Conservation (phyloP, 2,329 filamentous ascomycete genomes). For the Fusarium sp. region DNA sequence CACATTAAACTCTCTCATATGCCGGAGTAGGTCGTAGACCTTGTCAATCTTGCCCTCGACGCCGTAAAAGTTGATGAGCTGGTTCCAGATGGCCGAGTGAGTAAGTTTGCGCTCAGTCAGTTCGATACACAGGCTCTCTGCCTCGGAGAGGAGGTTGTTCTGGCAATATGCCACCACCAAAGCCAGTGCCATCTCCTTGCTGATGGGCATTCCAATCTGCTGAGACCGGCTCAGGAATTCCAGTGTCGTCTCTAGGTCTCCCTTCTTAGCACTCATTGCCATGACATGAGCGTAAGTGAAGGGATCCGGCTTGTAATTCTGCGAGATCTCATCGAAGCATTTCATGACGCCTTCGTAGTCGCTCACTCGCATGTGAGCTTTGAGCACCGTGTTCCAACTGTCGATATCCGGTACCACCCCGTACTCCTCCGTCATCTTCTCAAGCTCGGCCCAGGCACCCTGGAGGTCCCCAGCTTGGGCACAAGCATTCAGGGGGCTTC, state of each 20-base stretch:
- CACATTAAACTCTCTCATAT: slow-evolving; percentile 61
- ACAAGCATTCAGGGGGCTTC: slow-evolving; percentile 77
- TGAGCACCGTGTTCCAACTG: slow-evolving; percentile 83
- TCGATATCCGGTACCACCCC: slow-evolving; percentile 65
- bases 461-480: slow-evolving; percentile 74
- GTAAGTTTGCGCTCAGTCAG: slow-evolving; percentile 64
- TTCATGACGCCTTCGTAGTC: slow-evolving; percentile 75
- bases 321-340: slow-evolving; percentile 71
- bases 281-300: slow-evolving; percentile 80
- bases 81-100: slow-evolving; percentile 79
- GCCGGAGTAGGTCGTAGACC: slow-evolving; percentile 60
- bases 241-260: slow-evolving; percentile 78
- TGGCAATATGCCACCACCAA: slow-evolving; percentile 75
- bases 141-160: slow-evolving; percentile 52
- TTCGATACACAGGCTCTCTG: slow-evolving; percentile 56
- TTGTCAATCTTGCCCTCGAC: slow-evolving; percentile 65
- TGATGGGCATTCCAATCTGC: slow-evolving; percentile 60
- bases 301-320: slow-evolving; percentile 64
- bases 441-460: slow-evolving; percentile 70
- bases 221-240: slow-evolving; percentile 74
- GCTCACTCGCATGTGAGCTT: slow-evolving; percentile 73
- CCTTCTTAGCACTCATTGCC: slow-evolving; percentile 75
- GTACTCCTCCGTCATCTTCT: slow-evolving; percentile 68
- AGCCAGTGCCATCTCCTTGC: slow-evolving; percentile 69
- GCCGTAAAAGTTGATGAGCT: slow-evolving; percentile 77